Percentiles rank a stretch among this genome's conserved stretches.
Conservation (phyloP, 2,329 filamentous ascomycete genomes). For the Penicillium sp. region DNA sequence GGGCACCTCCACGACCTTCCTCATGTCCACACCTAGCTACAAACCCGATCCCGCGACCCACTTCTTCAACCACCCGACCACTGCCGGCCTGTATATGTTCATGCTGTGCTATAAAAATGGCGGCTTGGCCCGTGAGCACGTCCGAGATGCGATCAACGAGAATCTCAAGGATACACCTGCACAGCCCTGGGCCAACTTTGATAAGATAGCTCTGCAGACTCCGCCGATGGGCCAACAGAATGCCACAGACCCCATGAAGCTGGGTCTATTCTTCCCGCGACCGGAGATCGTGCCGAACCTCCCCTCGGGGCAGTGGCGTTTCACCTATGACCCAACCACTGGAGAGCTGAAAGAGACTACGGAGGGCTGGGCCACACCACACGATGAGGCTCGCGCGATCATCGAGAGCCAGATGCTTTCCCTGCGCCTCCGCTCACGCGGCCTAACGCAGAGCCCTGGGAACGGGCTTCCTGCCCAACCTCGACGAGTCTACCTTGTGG, state of each 20-base stretch:
- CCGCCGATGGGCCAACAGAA: slow-evolving; percentile 65
- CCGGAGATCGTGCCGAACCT: slow-evolving; percentile 96
- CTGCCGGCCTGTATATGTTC: slow-evolving; percentile 92
- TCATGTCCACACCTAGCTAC: slow-evolving; percentile 94
- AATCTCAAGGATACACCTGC: slow-evolving; percentile 43
- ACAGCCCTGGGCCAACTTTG: slow-evolving; percentile 76
- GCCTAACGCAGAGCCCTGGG: slow-evolving; percentile 63
- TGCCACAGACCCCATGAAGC: slow-evolving; percentile 62
- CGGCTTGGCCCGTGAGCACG: slow-evolving; percentile 82
- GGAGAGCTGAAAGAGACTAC: slow-evolving; percentile 54
- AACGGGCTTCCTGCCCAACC: slow-evolving; percentile 72
- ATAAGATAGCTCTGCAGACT: slow-evolving; percentile 66
- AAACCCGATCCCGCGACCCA: slow-evolving; percentile 87
- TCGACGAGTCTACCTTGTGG: slow-evolving; percentile 87
- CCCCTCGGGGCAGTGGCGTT: slow-evolving; percentile 81
- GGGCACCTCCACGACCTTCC: slow-evolving; percentile 92
- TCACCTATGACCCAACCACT: slow-evolving; percentile 56
- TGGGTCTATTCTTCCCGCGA: slow-evolving; percentile 92
- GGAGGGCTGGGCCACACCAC: slow-evolving; percentile 54
- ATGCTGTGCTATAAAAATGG: slow-evolving; percentile 99
- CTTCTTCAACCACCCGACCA: slow-evolving; percentile 97
- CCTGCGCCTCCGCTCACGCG: slow-evolving; percentile 78
- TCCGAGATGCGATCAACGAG: slow-evolving; percentile 74
- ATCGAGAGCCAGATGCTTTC: slow-evolving; percentile 94
- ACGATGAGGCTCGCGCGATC: slow-evolving; percentile 78